A percentile compares a stretch with the other conserved stretches of the same genome.
These are phyloP conservation scores for Claviceps monticola DNA, from an alignment of 2,329 filamentous ascomycete genomes.

Conservation along the genomic window DNA sequence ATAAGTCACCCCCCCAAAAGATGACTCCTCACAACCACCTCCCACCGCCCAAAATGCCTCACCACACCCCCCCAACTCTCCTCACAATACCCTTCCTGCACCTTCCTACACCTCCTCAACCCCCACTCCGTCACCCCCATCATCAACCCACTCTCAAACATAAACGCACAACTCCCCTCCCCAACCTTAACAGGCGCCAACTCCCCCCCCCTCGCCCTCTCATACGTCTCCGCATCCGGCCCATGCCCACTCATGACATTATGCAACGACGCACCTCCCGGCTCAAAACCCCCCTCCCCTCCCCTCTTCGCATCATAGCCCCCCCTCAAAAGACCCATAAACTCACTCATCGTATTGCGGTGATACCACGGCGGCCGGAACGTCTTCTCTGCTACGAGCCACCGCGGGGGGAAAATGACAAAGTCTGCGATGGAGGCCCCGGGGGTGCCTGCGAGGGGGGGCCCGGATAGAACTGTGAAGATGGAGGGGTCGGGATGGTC, in stretches of 20 bases:
- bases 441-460: constrained; percentile 44
- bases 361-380: constrained; percentile 65
- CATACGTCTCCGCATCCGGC: constrained; percentile 42
- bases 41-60: constrained; percentile 42
- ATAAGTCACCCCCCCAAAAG: constrained; percentile 3
- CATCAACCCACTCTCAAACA: constrained; percentile 59
- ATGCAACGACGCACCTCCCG: constrained; percentile 46
- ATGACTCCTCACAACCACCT: constrained; percentile 15
- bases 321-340: constrained; percentile 46
- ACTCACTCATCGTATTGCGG: constrained; percentile 54
- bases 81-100: constrained; percentile 36
- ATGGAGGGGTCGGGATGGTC: constrained; percentile 72
- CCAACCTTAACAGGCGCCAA: constrained; percentile 45
- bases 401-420: constrained; percentile 59
- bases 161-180: constrained; percentile 49
- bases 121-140: constrained; percentile 62
- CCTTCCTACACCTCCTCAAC: constrained; percentile 40
- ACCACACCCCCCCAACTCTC: constrained; percentile 66
- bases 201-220: constrained; percentile 40
- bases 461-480: constrained; percentile 56
- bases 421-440: constrained; percentile 58
- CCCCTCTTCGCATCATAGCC: constrained; percentile 48
- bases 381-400: constrained; percentile 56
- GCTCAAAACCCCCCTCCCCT: constrained; percentile 36
- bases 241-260: constrained; percentile 59